A percentile compares a stretch with the other conserved stretches of the same genome.
phyloP scores from a whole-genome alignment of 1,284 basidiomycete species.

The Grifola frondosa region DNA sequence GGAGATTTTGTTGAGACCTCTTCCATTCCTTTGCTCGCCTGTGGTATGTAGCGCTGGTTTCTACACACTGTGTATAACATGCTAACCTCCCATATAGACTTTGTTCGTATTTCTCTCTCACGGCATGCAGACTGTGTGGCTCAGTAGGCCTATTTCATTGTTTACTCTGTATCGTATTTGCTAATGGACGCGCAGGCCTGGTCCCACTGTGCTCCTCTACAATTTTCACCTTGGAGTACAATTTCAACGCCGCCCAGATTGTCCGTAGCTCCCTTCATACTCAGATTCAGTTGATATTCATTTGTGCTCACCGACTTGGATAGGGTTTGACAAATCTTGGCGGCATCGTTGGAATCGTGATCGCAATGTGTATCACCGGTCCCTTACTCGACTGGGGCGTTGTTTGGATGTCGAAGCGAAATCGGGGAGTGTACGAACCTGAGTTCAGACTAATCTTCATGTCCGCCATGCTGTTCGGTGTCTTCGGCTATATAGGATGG shows the following conservation, averaged over 20 bases:
- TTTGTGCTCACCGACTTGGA: background rate
- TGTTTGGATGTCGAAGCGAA: constrained; percentile 41
- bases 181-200: constrained; percentile 26
- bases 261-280: constrained; percentile 11
- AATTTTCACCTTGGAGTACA: constrained; percentile 42
- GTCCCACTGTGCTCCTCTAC: constrained; percentile 43
- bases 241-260: constrained; percentile 39
- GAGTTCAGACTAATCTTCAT: constrained; percentile 46
- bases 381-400: constrained; percentile 44
- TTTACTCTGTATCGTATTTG: background rate
- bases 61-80: background rate
- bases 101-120: constrained; percentile 38
- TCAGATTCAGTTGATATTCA: background rate
- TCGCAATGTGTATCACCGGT: constrained; percentile 39
- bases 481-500: constrained; percentile 48
- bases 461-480: constrained; percentile 41
- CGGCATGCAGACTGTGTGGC: constrained; percentile 43
- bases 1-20: constrained; percentile 37
- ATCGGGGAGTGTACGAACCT: constrained; percentile 47
- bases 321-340: constrained; percentile 43
- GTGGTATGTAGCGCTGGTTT: constrained; percentile 33
- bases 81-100: constrained; percentile 24
- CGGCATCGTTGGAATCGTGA: constrained; percentile 41
- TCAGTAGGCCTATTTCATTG: constrained; percentile 30
- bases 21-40: constrained; percentile 42